Conservation (phyloP, 495 filamentous ascomycete species). For the Tuber indicum region DNA sequence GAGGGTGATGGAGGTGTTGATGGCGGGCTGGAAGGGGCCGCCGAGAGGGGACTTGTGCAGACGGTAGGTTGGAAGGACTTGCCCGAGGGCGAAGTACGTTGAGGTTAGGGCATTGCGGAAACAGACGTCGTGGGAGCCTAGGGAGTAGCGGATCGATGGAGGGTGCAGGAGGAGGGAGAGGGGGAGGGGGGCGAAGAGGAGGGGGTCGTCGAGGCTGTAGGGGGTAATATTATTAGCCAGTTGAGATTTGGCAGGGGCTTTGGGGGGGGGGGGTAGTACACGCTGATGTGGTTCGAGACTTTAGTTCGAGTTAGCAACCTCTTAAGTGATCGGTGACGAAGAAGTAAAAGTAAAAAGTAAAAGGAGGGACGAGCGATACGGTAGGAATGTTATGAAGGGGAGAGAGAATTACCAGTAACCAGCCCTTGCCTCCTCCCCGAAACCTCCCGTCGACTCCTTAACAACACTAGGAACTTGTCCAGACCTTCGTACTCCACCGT, state of each 20-base stretch:
- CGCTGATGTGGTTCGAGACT: conserved; percentile 94
- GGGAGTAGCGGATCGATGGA: conserved; percentile 71
- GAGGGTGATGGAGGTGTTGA: conserved; percentile 78
- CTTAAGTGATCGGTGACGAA: neutral
- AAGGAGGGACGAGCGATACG: neutral
- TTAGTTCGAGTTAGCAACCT: conserved; percentile 11
- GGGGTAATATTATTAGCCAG: conserved; percentile 8
- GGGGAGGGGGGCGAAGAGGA: conserved; percentile 86
- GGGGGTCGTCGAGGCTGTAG: conserved; percentile 79
- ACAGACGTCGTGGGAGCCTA: conserved; percentile 90
- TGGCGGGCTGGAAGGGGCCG: conserved; percentile 80
- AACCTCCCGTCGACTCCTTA: conserved; percentile 49
- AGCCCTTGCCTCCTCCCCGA: conserved; percentile 53
- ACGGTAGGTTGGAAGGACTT: conserved; percentile 84
- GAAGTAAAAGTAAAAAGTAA: conserved; percentile 3
- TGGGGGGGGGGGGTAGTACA: conserved; percentile 59
- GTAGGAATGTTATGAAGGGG: conserved; percentile 8
- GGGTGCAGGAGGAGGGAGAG: conserved; percentile 60
- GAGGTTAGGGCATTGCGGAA: conserved; percentile 55
- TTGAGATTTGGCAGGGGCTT: neutral
- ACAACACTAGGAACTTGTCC: conserved; percentile 54
- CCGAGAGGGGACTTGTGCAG: conserved; percentile 61
- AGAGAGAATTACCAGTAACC: conserved; percentile 61
- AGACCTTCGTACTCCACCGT: conserved; percentile 52
- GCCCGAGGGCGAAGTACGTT: conserved; percentile 74